These are phyloP conservation scores for Penicillium corylophilum DNA, from an alignment of 2,329 filamentous ascomycete genomes.

Conservation along the genomic window DNA sequence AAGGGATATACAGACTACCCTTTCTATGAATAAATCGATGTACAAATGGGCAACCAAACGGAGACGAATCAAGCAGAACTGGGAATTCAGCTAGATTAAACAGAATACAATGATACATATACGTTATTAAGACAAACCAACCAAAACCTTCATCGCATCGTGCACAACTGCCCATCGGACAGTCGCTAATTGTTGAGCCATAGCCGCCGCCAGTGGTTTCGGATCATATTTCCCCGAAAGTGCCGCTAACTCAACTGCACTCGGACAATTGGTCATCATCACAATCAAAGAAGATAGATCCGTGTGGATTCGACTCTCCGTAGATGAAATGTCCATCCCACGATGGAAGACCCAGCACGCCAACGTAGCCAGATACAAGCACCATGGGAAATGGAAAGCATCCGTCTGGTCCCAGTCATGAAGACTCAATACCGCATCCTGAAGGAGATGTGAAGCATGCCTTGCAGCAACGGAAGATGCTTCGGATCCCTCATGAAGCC, in stretches of 20 bases:
- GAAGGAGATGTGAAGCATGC: conserved; percentile 56
- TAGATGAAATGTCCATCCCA: conserved; percentile 42
- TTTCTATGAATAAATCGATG: conserved; percentile 24
- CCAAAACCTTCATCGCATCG: conserved; percentile 59
- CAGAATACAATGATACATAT: background rate
- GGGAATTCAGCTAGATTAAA: background rate
- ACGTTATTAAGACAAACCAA: conserved; percentile 19
- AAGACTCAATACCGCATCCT: conserved; percentile 51
- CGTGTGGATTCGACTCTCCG: conserved; percentile 39
- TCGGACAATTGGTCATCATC: conserved; percentile 35
- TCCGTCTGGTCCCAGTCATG: conserved; percentile 54
- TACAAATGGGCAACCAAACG: no score
- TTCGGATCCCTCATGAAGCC: conserved; percentile 19
- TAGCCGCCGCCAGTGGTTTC: conserved; percentile 54
- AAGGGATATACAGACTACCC: conserved; percentile 44
- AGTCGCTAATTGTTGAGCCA: conserved; percentile 56
- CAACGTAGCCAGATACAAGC: conserved; percentile 59
- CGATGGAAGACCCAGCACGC: conserved; percentile 60
- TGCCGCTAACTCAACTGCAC: conserved; percentile 36
- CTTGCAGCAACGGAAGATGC: conserved; percentile 30
- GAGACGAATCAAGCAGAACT: no score
- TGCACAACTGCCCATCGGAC: conserved; percentile 64
- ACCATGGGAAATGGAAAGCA: conserved; percentile 63
- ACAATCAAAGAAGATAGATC: conserved; percentile 35
- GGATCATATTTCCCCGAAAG: conserved; percentile 50